Percentiles rank a stretch among this genome's conserved stretches.
Evolutionary conservation across 805 yeast genomes (phyloP).

Genomic region (Starmerella floris): DNA sequence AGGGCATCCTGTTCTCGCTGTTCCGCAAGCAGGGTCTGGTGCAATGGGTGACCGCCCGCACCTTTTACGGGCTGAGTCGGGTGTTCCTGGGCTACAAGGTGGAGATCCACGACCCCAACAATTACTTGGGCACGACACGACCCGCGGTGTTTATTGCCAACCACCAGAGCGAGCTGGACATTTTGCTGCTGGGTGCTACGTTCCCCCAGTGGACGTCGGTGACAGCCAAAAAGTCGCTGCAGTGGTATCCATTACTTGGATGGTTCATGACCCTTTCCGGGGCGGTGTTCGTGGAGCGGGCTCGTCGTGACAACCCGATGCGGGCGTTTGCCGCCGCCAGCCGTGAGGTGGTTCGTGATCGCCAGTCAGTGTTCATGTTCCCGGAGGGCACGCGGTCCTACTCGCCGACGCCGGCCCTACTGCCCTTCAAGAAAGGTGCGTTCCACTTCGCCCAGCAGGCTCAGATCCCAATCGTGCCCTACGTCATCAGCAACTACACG

Average conservation of each 20-base stretch:
- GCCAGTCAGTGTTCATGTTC: conserved; percentile 74
- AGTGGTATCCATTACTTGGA: conserved; percentile 80
- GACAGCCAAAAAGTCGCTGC: conserved; percentile 76
- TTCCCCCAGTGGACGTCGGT: conserved; percentile 85
- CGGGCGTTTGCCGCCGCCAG: conserved; percentile 62
- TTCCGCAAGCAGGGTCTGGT: conserved; percentile 66
- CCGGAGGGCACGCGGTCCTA: conserved; percentile 97
- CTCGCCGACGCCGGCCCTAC: conserved; percentile 47
- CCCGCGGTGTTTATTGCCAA: conserved; percentile 79
- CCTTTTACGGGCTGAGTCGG: conserved; percentile 53
- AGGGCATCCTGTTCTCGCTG: conserved; percentile 52
- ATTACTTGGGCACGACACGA: conserved; percentile 31
- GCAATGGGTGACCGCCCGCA: conserved; percentile 82
- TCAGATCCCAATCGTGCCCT: conserved; percentile 75
- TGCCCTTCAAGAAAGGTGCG: conserved; percentile 94
- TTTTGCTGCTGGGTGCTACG: conserved; percentile 62
- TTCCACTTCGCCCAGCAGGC: conserved; percentile 95
- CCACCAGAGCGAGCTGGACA: conserved; percentile 85
- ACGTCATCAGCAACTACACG: conserved; percentile 77
- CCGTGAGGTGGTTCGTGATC: conserved; percentile 41
- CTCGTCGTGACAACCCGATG: conserved; percentile 61
- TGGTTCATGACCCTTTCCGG: conserved; percentile 94
- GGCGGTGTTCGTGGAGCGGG: conserved; percentile 79
- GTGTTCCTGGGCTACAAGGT: conserved; percentile 55
- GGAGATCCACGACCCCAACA: conserved; percentile 47